These are phyloP conservation scores for Candida koratica DNA, from an alignment of 805 yeast genomes.

Conservation along the genomic window DNA sequence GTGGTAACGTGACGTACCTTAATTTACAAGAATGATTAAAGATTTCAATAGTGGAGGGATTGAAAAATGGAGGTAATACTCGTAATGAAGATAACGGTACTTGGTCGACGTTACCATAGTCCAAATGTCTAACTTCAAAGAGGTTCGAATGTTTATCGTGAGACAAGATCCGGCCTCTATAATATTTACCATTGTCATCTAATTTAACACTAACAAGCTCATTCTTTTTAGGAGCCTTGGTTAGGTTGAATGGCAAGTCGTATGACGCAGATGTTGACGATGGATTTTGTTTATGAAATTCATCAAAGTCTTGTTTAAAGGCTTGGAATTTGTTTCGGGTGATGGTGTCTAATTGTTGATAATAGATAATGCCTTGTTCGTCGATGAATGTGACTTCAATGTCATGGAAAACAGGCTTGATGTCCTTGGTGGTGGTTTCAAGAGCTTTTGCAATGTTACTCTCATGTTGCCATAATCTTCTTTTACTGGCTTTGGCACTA, in stretches of 20 bases:
- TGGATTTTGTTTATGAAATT: slow-evolving; percentile 36
- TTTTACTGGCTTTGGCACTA: slow-evolving; percentile 48
- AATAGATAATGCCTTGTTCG: slow-evolving; percentile 41
- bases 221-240: slow-evolving; percentile 47
- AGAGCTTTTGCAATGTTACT: slow-evolving; percentile 19
- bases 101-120: slow-evolving; percentile 53
- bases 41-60: slow-evolving; percentile 36
- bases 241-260: slow-evolving; percentile 38
- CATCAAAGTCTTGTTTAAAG: slow-evolving; percentile 48
- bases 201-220: slow-evolving; percentile 55
- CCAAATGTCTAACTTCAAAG: slow-evolving; percentile 55
- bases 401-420: slow-evolving; percentile 47
- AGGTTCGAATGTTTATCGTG: slow-evolving; percentile 42
- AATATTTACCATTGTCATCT: slow-evolving; percentile 50
- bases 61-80: slow-evolving; percentile 50
- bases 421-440: slow-evolving; percentile 8
- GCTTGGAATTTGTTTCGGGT: slow-evolving; percentile 33
- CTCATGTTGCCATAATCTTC: slow-evolving; percentile 71
- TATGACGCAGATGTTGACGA: slow-evolving; percentile 35
- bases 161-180: slow-evolving; percentile 52
- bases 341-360: slow-evolving; percentile 41
- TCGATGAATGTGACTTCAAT: slow-evolving; percentile 51
- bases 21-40: slow-evolving; percentile 56
- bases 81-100: slow-evolving; percentile 46
- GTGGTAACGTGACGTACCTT: slow-evolving; percentile 55